These are phyloP conservation scores for Fusarium anguioides DNA, from an alignment of 2,329 filamentous ascomycete species.

Conservation along the genomic window DNA sequence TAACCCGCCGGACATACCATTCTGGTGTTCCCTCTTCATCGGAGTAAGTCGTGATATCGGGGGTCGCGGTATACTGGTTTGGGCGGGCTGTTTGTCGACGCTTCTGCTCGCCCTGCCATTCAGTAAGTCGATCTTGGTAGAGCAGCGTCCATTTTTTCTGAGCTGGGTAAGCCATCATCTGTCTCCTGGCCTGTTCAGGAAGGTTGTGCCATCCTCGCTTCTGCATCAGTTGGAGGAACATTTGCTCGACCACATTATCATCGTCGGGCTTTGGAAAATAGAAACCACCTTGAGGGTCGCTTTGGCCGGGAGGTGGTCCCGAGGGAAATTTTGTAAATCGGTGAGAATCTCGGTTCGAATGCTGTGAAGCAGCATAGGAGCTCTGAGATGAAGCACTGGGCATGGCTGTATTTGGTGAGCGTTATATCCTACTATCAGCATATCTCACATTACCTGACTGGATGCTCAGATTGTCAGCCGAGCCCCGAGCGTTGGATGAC, in stretches of 20 bases:
- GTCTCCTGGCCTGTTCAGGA: slow-evolving; percentile 90
- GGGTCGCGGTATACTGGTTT: slow-evolving; percentile 74
- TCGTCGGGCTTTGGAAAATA: slow-evolving; percentile 79
- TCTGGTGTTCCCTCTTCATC: slow-evolving; percentile 97
- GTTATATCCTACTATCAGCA: slow-evolving; percentile 51
- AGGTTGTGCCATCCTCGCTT: slow-evolving; percentile 98
- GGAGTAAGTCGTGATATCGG: slow-evolving; percentile 78
- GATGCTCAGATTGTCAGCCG: slow-evolving; percentile 65
- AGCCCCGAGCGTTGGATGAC: slow-evolving; percentile 67
- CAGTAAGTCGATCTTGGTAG: slow-evolving; percentile 91
- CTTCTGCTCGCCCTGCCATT: slow-evolving; percentile 95
- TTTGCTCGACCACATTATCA: slow-evolving; percentile 86
- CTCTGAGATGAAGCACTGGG: slow-evolving; percentile 68
- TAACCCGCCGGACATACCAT: slow-evolving; percentile 96
- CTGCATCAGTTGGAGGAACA: slow-evolving; percentile 95
- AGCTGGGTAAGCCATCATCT: slow-evolving; percentile 95
- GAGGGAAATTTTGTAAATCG: slow-evolving; percentile 65
- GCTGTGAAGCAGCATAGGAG: slow-evolving; percentile 61
- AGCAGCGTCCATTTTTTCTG: slow-evolving; percentile 98
- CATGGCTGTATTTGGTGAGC: slow-evolving; percentile 57
- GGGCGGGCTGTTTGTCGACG: slow-evolving; percentile 79
- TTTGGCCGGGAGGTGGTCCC: slow-evolving; percentile 48
- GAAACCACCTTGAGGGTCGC: slow-evolving; percentile 61
- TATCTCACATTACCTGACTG: slow-evolving; percentile 66
- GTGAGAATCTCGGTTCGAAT: slow-evolving; percentile 57